Percentiles rank a stretch among this genome's conserved stretches.
Evolutionary conservation across 1,284 basidiomycete genomes (phyloP).

Genomic region (Entoloma clypeatum): DNA sequence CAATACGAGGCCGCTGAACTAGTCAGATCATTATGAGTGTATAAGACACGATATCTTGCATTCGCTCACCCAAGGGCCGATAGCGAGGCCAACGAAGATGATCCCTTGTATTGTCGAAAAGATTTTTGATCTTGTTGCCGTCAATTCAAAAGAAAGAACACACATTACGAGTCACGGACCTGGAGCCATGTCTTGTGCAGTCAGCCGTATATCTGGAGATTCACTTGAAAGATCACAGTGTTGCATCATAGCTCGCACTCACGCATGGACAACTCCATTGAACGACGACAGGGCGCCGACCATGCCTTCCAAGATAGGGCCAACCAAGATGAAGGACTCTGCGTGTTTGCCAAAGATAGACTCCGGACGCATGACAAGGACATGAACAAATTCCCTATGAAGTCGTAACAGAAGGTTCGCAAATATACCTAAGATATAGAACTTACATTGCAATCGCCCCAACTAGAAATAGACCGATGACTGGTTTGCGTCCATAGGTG

Average conservation of each 20-base stretch:
- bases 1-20: constrained; percentile 33
- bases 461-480: constrained; percentile 39
- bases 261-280: constrained; percentile 52
- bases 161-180: constrained; percentile 25
- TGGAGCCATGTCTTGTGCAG: constrained; percentile 47
- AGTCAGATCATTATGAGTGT: constrained; percentile 12
- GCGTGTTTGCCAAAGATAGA: constrained; percentile 39
- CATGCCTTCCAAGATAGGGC: constrained; percentile 46
- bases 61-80: constrained; percentile 44
- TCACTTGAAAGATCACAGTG: background rate
- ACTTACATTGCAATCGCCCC: constrained; percentile 44
- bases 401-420: background rate
- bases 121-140: constrained; percentile 37
- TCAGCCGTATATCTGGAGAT: constrained; percentile 46
- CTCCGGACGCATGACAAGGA: constrained; percentile 41
- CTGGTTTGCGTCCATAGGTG: constrained; percentile 41
- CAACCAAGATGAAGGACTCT: constrained; percentile 42
- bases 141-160: constrained; percentile 4
- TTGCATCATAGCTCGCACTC: constrained; percentile 14
- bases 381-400: constrained; percentile 43
- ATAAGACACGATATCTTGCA: constrained; percentile 7
- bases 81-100: constrained; percentile 45
- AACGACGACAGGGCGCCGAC: constrained; percentile 49
- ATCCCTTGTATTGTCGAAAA: constrained; percentile 52
- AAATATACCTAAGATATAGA: constrained; percentile 1